Conservation (phyloP, 2,329 filamentous ascomycete genomes). For the Aspergillus felis region DNA sequence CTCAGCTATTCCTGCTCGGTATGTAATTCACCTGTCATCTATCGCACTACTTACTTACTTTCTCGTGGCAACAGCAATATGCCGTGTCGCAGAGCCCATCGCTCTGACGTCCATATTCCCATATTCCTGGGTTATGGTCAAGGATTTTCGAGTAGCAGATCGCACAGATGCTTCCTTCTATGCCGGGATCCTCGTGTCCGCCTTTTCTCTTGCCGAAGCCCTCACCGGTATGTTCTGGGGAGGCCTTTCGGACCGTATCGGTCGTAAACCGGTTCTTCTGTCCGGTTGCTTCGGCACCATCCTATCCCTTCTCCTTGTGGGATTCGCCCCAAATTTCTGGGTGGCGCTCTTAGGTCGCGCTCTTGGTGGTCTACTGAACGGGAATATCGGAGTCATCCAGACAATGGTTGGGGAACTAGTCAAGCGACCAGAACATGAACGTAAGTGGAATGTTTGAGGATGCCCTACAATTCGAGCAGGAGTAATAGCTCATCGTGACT, state of each 20-base stretch:
- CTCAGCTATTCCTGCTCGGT: conserved; percentile 84
- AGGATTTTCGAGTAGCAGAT: conserved; percentile 68
- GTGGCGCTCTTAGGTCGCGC: conserved; percentile 72
- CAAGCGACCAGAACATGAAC: conserved; percentile 78
- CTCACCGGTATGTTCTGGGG: conserved; percentile 88
- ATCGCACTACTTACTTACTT: conserved; percentile 1
- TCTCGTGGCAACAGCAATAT: conserved; percentile 63
- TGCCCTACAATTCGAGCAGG: neutral
- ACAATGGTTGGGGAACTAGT: conserved; percentile 91
- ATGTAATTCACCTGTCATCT: conserved; percentile 30
- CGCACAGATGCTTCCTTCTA: conserved; percentile 79
- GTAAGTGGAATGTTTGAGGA: conserved; percentile 47
- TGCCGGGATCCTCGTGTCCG: conserved; percentile 80
- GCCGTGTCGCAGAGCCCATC: conserved; percentile 87
- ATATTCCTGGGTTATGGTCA: conserved; percentile 81
- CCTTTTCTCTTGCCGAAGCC: conserved; percentile 78
- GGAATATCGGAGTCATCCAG: conserved; percentile 86
- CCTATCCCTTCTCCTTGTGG: conserved; percentile 76
- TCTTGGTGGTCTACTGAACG: conserved; percentile 78
- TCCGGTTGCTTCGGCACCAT: conserved; percentile 79
- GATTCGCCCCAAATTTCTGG: conserved; percentile 79
- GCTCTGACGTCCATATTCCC: conserved; percentile 91
- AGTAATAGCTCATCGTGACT: conserved; percentile 8
- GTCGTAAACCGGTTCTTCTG: conserved; percentile 79
- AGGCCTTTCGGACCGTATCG: conserved; percentile 72